phyloP scores from a whole-genome alignment of 306 rosid genomes.

The Ormosia semicastrata region DNA sequence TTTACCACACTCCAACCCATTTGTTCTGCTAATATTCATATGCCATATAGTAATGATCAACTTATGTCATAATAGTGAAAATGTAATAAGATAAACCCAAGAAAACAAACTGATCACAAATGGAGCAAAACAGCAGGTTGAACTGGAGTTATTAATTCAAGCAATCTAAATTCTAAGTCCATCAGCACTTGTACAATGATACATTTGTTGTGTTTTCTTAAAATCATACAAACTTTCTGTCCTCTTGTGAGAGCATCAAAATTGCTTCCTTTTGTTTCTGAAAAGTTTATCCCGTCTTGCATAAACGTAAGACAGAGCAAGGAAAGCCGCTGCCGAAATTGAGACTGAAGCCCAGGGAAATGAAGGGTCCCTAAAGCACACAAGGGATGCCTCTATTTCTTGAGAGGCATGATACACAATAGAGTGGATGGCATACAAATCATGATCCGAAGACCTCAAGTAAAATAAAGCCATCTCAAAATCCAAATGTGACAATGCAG shows the following conservation, averaged over 20 bases:
- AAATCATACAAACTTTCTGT: slow-evolving; percentile 50
- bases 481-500: slow-evolving; percentile 84
- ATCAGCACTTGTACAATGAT: slow-evolving; percentile 50
- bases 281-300: slow-evolving; percentile 64
- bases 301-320: slow-evolving; percentile 66
- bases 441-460: slow-evolving; percentile 85
- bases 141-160: slow-evolving; percentile 23
- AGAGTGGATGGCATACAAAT: slow-evolving; percentile 81
- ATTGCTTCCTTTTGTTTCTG: slow-evolving; percentile 90
- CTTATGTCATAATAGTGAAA: background rate
- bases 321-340: slow-evolving; percentile 43
- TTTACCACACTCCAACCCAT: background rate
- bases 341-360: slow-evolving; percentile 75
- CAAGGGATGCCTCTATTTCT: slow-evolving; percentile 86
- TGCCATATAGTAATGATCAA: slow-evolving; percentile 9
- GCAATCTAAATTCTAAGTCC: slow-evolving; percentile 35
- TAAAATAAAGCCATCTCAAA: slow-evolving; percentile 84
- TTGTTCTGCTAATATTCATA: slow-evolving; percentile 18
- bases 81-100: slow-evolving; percentile 24
- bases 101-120: slow-evolving; percentile 17
- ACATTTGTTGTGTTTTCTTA: slow-evolving; percentile 45
- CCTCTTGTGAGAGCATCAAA: slow-evolving; percentile 56
- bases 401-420: slow-evolving; percentile 74
- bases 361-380: slow-evolving; percentile 89
- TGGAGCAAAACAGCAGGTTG: slow-evolving; percentile 19